Conservation (phyloP, 768 basidiomycete genomes). For the Cystobasidium tubakii region DNA sequence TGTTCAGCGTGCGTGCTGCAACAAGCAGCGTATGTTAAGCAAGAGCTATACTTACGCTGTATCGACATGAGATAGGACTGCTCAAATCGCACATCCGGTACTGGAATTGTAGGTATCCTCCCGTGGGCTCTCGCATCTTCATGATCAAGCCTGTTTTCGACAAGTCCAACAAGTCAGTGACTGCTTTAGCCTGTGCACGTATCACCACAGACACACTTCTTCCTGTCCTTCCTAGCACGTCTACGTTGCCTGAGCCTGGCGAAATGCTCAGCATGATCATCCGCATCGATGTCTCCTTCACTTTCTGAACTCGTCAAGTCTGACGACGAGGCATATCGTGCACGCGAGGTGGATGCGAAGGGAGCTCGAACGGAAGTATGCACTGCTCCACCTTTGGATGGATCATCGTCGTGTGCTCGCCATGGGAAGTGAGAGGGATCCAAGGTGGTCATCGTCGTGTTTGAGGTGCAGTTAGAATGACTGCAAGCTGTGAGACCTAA, state of each 20-base stretch:
- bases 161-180: not conserved
- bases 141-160: slow-evolving; percentile 5
- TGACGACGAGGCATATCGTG: not conserved
- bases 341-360: not conserved
- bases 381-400: slow-evolving; percentile 23
- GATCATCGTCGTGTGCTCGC: slow-evolving; percentile 9
- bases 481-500: not conserved
- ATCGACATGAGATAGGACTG: slow-evolving; percentile 31
- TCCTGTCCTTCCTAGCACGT: not conserved
- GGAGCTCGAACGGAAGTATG: slow-evolving; percentile 21
- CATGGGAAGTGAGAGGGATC: slow-evolving; percentile 35
- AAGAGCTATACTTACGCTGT: slow-evolving; percentile 6
- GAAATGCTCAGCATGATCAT: slow-evolving; percentile 16
- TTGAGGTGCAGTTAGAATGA: not conserved
- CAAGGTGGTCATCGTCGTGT: slow-evolving; percentile 17
- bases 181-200: not conserved
- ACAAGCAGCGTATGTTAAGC: no score
- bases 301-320: slow-evolving; percentile 3
- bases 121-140: slow-evolving; percentile 8
- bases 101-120: slow-evolving; percentile 29
- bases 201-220: no score
- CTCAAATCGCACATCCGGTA: slow-evolving; percentile 34
- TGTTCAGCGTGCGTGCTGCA: not conserved
- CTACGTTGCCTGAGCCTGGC: not conserved
- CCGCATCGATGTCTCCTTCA: slow-evolving; percentile 8